Evolutionary conservation across 2,329 filamentous ascomycete genomes (phyloP).

Genomic region (Xylaria sp.): DNA sequence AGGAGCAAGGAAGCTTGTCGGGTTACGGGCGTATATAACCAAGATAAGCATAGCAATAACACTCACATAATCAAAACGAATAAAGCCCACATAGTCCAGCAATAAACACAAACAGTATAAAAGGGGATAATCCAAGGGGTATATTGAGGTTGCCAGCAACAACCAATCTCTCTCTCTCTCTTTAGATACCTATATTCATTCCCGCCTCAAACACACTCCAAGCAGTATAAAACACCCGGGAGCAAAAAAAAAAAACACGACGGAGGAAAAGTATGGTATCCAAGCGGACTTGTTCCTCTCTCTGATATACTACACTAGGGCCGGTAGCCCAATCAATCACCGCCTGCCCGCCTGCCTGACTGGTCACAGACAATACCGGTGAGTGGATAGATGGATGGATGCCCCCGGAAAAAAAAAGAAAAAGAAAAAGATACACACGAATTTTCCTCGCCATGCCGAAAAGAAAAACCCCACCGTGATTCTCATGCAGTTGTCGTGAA

Average conservation of each 20-base stretch:
- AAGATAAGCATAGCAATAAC: not conserved
- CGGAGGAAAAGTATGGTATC: conserved; percentile 7
- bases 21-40: not conserved
- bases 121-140: conserved; percentile 25
- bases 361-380: conserved; percentile 4
- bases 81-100: not conserved
- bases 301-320: conserved; percentile 32
- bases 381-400: not conserved
- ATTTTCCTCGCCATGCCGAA: conserved; percentile 26
- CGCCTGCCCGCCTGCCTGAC: conserved; percentile 10
- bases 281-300: conserved; percentile 20
- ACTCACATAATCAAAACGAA: not conserved
- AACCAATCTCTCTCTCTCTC: conserved; percentile 19
- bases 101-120: not conserved
- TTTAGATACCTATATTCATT: conserved; percentile 13
- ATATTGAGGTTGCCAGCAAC: conserved; percentile 29
- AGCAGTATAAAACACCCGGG: conserved; percentile 12
- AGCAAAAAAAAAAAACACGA: conserved; percentile 18
- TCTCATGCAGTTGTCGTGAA: conserved; percentile 30
- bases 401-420: conserved; percentile 10
- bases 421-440: conserved; percentile 12
- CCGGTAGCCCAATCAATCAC: conserved; percentile 3
- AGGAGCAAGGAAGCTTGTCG: no score
- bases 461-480: conserved; percentile 11
- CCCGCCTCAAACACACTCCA: not conserved